Evolutionary conservation across 768 basidiomycete genomes (phyloP).

Genomic region (Rickenella mellea): DNA sequence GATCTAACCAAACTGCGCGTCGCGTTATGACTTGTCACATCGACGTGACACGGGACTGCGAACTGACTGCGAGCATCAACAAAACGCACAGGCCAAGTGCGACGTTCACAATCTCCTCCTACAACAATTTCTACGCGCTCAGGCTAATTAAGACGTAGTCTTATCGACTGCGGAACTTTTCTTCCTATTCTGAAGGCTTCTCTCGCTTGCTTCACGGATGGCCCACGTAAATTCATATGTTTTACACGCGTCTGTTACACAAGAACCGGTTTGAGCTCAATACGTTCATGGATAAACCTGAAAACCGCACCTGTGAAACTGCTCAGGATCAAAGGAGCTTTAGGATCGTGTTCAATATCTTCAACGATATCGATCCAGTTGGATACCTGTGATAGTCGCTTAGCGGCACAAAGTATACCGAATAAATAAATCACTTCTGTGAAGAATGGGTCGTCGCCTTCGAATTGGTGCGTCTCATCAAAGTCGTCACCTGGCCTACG

Average conservation of each 20-base stretch:
- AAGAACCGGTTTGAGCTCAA: constrained; percentile 3
- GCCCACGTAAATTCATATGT: constrained; percentile 94
- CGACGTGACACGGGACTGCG: not conserved
- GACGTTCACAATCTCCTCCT: too few species aligned
- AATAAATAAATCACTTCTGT: constrained; percentile 47
- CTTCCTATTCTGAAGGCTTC: constrained; percentile 21
- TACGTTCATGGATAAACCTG: constrained; percentile 1
- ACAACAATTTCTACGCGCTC: too few species aligned
- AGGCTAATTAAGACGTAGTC: too few species aligned
- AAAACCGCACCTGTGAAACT: constrained; percentile 64
- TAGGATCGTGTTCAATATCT: constrained; percentile 81
- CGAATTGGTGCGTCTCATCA: constrained; percentile 62
- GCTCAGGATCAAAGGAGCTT: constrained; percentile 70
- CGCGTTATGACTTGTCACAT: not conserved
- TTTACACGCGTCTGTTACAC: constrained; percentile 60
- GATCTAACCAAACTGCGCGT: not conserved
- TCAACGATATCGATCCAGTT: constrained; percentile 86
- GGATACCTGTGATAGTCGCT: constrained; percentile 35
- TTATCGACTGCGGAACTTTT: not conserved
- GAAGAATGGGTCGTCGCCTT: constrained; percentile 88
- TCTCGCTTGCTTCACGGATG: constrained; percentile 73
- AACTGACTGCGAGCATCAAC: not conserved
- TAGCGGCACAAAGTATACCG: not conserved
- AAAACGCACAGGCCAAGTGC: too few species aligned
- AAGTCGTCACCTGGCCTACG: constrained; percentile 76